These are phyloP conservation scores for Pelargonium exstipulatum DNA, from an alignment of 441 rosid genomes.

Conservation along the genomic window DNA sequence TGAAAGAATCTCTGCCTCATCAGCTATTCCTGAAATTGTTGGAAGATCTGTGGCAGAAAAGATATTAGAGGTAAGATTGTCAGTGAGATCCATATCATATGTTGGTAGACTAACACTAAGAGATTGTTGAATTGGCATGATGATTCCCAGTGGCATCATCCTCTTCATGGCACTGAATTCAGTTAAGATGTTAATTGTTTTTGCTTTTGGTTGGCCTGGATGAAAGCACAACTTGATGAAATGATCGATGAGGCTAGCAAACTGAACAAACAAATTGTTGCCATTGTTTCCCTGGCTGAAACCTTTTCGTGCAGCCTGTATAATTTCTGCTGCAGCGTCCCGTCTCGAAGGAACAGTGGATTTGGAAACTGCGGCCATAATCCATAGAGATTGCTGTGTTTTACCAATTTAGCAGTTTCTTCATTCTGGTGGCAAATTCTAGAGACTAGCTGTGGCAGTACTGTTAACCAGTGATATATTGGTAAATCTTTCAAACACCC, in stretches of 20 bases:
- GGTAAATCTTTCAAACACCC: constrained; percentile 99
- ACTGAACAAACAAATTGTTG: constrained; percentile 76
- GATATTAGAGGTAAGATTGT: constrained; percentile 53
- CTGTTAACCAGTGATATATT: constrained; percentile 90
- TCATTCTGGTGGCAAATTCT: constrained; percentile 98
- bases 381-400: constrained; percentile 93
- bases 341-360: constrained; percentile 89
- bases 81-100: constrained; percentile 44
- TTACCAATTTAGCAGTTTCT: constrained; percentile 75
- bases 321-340: constrained; percentile 94
- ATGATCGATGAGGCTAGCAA: constrained; percentile 87
- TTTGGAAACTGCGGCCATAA: constrained; percentile 97
- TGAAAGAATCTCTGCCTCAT: constrained; percentile 98
- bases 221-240: constrained; percentile 90
- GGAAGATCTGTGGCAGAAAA: constrained; percentile 84
- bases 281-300: constrained; percentile 67
- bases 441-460: constrained; percentile 94
- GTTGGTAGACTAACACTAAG: constrained; percentile 80
- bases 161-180: constrained; percentile 98
- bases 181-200: constrained; percentile 78
- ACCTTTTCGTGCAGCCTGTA: constrained; percentile 86
- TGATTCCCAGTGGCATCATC: constrained; percentile 92
- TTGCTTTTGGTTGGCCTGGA: constrained; percentile 77
- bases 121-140: constrained; percentile 95
- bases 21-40: constrained; percentile 80